These are phyloP conservation scores for Populus tremula DNA, from an alignment of 345 rosid genomes.

Conservation along the genomic window DNA sequence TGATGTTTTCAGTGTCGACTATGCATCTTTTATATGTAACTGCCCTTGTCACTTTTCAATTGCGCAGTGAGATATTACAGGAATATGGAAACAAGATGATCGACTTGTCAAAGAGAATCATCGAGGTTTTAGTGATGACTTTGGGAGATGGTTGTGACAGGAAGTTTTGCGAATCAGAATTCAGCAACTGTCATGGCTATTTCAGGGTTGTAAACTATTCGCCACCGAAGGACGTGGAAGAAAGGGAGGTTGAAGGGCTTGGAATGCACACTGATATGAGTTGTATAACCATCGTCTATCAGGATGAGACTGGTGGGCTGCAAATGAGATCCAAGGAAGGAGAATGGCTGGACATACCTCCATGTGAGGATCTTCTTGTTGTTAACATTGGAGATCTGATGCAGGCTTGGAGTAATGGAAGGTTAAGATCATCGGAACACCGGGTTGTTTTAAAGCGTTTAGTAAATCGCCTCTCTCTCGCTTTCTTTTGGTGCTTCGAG, in stretches of 20 bases:
- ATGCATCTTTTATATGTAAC: background rate
- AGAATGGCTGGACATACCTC: constrained; percentile 48
- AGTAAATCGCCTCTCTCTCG: constrained; percentile 53
- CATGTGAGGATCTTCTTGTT: constrained; percentile 47
- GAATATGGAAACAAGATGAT: constrained; percentile 59
- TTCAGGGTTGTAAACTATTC: constrained; percentile 58
- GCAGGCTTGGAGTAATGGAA: constrained; percentile 83
- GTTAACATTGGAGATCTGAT: constrained; percentile 75
- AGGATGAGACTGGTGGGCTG: constrained; percentile 67
- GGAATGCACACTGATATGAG: constrained; percentile 88
- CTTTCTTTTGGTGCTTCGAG: constrained; percentile 70
- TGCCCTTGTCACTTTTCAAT: background rate
- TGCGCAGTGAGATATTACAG: constrained; percentile 47
- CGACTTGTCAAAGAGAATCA: constrained; percentile 50
- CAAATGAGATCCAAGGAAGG: constrained; percentile 71
- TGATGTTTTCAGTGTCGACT: too few relatives aligned
- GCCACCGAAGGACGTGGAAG: constrained; percentile 42
- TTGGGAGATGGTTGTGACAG: constrained; percentile 40
- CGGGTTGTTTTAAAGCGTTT: constrained; percentile 49
- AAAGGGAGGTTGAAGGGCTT: constrained; percentile 59
- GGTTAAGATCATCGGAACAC: constrained; percentile 69
- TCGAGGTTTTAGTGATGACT: constrained; percentile 42
- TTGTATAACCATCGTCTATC: constrained; percentile 70
- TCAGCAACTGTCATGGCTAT: constrained; percentile 60
- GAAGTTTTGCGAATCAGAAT: constrained; percentile 44